A percentile compares a stretch with the other conserved stretches of the same genome.
phyloP scores from a whole-genome alignment of 2,329 filamentous ascomycete genomes.

The Fonsecaea erecta region DNA sequence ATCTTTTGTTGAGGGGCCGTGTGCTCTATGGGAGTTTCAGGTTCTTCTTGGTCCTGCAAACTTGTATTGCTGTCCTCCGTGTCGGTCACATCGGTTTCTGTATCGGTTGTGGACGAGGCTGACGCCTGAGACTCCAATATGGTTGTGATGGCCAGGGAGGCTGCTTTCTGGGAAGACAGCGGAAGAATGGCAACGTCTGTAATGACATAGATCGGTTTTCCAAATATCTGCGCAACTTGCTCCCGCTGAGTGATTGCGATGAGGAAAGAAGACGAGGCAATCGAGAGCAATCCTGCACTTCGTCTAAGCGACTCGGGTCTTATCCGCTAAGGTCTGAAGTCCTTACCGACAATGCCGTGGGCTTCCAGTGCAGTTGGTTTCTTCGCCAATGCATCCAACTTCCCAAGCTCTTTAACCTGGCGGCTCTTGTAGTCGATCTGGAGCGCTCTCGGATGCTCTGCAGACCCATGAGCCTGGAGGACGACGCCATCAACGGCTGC shows the following conservation, averaged over 20 bases:
- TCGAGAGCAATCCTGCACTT: slow-evolving; percentile 75
- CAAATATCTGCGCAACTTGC: slow-evolving; percentile 85
- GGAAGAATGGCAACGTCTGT: slow-evolving; percentile 92
- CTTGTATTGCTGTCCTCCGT: slow-evolving; percentile 37
- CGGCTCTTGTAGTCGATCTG: slow-evolving; percentile 72
- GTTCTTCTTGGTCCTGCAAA: slow-evolving; percentile 16
- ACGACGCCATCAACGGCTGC: slow-evolving; percentile 82
- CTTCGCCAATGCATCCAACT: slow-evolving; percentile 40
- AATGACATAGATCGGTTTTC: slow-evolving; percentile 81
- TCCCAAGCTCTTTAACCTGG: slow-evolving; percentile 52
- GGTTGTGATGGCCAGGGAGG: slow-evolving; percentile 69
- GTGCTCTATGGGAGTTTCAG: slow-evolving; percentile 26
- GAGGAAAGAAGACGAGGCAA: slow-evolving; percentile 81
- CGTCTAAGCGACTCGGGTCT: slow-evolving; percentile 9
- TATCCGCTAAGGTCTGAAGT: neutral
- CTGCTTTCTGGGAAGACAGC: slow-evolving; percentile 74
- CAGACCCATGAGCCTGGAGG: slow-evolving; percentile 70
- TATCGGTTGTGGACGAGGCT: slow-evolving; percentile 31
- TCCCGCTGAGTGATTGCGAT: slow-evolving; percentile 84
- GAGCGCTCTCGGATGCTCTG: slow-evolving; percentile 57
- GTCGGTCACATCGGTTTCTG: slow-evolving; percentile 39
- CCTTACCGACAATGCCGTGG: slow-evolving; percentile 62
- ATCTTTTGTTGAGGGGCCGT: slow-evolving; percentile 35
- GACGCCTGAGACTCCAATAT: slow-evolving; percentile 19
- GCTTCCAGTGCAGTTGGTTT: slow-evolving; percentile 51